phyloP scores from a whole-genome alignment of 2,329 filamentous ascomycete species.

The Neofusicoccum laricinum region DNA sequence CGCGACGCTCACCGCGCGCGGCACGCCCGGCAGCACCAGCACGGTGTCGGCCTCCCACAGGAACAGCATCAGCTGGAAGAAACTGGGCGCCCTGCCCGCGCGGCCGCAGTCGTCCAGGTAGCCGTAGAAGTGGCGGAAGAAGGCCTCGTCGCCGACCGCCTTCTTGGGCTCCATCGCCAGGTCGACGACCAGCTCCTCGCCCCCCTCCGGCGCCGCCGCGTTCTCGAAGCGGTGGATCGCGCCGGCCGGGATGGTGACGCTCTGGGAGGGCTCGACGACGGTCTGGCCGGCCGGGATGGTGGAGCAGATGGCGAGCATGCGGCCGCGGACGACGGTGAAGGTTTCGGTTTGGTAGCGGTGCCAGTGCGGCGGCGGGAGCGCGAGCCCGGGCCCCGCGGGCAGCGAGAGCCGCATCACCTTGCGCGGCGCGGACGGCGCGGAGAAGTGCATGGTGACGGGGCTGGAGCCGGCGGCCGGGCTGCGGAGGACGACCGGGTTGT shows the following conservation, averaged over 20 bases:
- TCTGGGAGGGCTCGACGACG: background rate
- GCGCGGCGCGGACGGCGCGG: background rate
- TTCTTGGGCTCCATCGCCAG: conserved; percentile 12
- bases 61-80: conserved; percentile 15
- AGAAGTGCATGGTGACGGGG: conserved; percentile 10
- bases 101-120: conserved; percentile 12
- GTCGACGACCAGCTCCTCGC: conserved; percentile 9
- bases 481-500: conserved; percentile 6
- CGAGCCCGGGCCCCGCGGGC: background rate
- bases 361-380: conserved; percentile 1
- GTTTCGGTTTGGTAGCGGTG: conserved; percentile 6
- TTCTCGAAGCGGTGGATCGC: conserved; percentile 15
- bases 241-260: conserved; percentile 9
- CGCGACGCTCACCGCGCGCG: background rate
- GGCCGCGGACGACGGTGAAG: conserved; percentile 1
- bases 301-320: background rate
- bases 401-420: background rate
- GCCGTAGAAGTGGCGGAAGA: conserved; percentile 16
- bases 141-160: conserved; percentile 3
- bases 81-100: background rate
- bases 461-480: conserved; percentile 1
- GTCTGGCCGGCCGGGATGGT: background rate
- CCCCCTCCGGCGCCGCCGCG: background rate
- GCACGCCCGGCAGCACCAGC: conserved; percentile 7
- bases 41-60: conserved; percentile 11